A percentile compares a stretch with the other conserved stretches of the same genome.
phyloP scores from a whole-genome alignment of 2,329 filamentous ascomycete species.

The Beauveria sp. region DNA sequence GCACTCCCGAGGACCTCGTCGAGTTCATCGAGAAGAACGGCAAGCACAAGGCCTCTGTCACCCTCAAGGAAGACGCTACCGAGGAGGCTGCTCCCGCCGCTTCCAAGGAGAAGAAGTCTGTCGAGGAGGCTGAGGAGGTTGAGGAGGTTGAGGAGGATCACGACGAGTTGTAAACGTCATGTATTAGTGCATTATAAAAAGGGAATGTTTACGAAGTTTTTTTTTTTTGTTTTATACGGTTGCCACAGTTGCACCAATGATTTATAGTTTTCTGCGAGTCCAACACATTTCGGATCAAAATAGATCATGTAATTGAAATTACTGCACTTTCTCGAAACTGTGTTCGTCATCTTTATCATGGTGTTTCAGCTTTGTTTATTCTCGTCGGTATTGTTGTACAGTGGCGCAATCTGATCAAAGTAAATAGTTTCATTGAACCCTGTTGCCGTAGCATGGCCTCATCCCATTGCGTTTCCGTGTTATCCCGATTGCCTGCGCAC shows the following conservation, averaged over 20 bases:
- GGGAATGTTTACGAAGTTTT: constrained; percentile 14
- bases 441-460: not conserved
- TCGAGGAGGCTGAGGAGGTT: constrained; percentile 38
- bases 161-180: constrained; percentile 65
- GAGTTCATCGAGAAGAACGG: constrained; percentile 93
- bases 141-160: constrained; percentile 31
- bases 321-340: not conserved
- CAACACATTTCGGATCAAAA: constrained; percentile 6
- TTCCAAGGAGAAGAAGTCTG: constrained; percentile 42
- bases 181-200: constrained; percentile 18
- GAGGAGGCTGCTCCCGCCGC: constrained; percentile 49
- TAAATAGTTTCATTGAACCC: not conserved
- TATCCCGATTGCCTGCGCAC: not conserved
- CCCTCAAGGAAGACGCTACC: constrained; percentile 45
- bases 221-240: constrained; percentile 17
- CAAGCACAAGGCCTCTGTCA: constrained; percentile 71
- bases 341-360: not conserved
- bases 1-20: constrained; percentile 85
- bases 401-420: not conserved
- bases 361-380: not conserved
- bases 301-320: constrained; percentile 6
- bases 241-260: constrained; percentile 3
- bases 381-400: constrained; percentile 1
- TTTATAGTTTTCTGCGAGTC: constrained; percentile 8
- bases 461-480: not conserved